Evolutionary conservation across 352 stramenopile species (phyloP).

Genomic region (Globisporangium takayamanum): DNA sequence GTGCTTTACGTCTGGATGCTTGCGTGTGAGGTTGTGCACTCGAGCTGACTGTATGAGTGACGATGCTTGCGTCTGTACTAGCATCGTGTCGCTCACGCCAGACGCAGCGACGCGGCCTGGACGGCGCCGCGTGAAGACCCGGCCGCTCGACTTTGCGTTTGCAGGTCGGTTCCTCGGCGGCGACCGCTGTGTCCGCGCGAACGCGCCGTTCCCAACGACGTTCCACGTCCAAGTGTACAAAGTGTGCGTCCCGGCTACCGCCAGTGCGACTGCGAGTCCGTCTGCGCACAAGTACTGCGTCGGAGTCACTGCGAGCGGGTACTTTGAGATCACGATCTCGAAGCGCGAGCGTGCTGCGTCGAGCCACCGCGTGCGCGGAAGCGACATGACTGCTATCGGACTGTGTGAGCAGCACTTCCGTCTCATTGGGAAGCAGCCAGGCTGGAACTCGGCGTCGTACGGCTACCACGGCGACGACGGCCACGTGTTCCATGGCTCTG

Average conservation of each 20-base stretch:
- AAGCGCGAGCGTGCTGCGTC: constrained; percentile 14
- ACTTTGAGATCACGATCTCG: constrained; percentile 69
- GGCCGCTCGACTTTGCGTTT: constrained; percentile 42
- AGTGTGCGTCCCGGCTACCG: constrained; percentile 12
- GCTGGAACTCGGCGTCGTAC: constrained; percentile 56
- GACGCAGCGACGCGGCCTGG: not conserved
- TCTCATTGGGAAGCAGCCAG: constrained; percentile 59
- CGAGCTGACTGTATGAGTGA: constrained; percentile 4
- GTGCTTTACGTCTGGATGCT: constrained; percentile 1
- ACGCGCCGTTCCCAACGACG: constrained; percentile 52
- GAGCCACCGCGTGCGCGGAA: constrained; percentile 9
- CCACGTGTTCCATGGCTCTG: constrained; percentile 46
- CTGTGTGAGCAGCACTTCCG: constrained; percentile 44
- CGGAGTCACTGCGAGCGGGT: constrained; percentile 48
- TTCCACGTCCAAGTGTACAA: constrained; percentile 58
- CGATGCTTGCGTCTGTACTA: not conserved
- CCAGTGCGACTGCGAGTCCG: not conserved
- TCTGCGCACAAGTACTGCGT: constrained; percentile 26
- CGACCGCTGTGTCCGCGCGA: constrained; percentile 61
- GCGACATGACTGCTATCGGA: constrained; percentile 61
- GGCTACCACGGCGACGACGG: constrained; percentile 82
- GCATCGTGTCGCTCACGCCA: constrained; percentile 28
- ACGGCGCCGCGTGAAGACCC: not conserved
- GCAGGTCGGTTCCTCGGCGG: constrained; percentile 39
- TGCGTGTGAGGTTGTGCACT: not conserved